Evolutionary conservation across 164 flowering plant genomes (phyloP).

Genomic region (Nymphaea thermarum): DNA sequence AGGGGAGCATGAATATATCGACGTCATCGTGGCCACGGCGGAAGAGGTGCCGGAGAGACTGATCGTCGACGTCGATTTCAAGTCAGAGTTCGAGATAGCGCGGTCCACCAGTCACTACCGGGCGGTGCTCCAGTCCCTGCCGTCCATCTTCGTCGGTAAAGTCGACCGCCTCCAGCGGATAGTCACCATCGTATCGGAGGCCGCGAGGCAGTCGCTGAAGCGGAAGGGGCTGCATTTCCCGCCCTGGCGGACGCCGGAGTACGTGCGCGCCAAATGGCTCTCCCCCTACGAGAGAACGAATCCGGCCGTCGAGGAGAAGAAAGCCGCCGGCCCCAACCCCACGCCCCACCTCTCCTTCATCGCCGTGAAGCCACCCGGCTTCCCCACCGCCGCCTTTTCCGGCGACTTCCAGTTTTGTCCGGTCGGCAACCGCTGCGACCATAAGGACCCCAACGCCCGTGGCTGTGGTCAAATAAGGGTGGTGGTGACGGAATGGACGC

Average conservation of each 20-base stretch:
- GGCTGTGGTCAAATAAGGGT: constrained; percentile 4
- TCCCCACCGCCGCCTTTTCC: constrained; percentile 5
- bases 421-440: constrained; percentile 13
- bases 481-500: constrained; percentile 28
- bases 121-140: constrained; percentile 49
- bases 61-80: constrained; percentile 69
- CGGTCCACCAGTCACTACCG: constrained; percentile 61
- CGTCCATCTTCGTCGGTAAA: constrained; percentile 68
- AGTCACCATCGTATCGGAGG: constrained; percentile 53
- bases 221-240: constrained; percentile 81
- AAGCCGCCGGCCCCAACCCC: not conserved
- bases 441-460: constrained; percentile 3
- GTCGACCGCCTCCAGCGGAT: constrained; percentile 63
- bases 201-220: constrained; percentile 72
- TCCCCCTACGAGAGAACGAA: constrained; percentile 22
- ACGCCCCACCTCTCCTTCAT: not conserved
- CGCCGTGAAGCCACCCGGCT: not conserved
- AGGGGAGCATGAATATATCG: constrained; percentile 87
- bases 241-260: constrained; percentile 75
- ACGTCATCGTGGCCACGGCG: constrained; percentile 38
- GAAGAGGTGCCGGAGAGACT: constrained; percentile 23
- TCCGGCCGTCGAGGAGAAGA: not conserved
- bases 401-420: constrained; percentile 11
- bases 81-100: constrained; percentile 88
- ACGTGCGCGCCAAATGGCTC: constrained; percentile 71